A percentile compares a stretch with the other conserved stretches of the same genome.
Evolutionary conservation across 2,329 filamentous ascomycete genomes (phyloP).

Genomic region (Fusarium albosuccineum): DNA sequence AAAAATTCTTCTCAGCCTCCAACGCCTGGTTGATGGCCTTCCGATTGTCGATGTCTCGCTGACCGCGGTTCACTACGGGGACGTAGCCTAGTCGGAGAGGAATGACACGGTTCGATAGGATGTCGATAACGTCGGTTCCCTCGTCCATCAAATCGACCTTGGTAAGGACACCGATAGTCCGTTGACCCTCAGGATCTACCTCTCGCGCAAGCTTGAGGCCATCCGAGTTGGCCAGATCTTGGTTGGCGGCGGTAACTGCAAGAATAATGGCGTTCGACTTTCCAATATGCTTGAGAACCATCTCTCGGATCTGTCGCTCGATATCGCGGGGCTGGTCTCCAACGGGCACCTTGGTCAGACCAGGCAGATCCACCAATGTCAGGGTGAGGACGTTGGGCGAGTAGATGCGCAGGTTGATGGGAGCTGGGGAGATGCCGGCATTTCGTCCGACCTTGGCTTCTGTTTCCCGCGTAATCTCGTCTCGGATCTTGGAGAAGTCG

Average conservation of each 20-base stretch:
- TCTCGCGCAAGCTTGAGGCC: constrained; percentile 95
- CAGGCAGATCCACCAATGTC: constrained; percentile 95
- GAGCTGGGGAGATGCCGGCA: constrained; percentile 93
- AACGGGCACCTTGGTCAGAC: constrained; percentile 95
- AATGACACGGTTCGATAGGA: constrained; percentile 96
- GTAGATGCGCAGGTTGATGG: constrained; percentile 98
- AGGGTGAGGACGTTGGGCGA: constrained; percentile 97
- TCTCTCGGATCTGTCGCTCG: constrained; percentile 94
- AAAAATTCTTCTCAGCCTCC: constrained; percentile 96
- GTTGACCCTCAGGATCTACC: constrained; percentile 96
- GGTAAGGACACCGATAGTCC: constrained; percentile 97
- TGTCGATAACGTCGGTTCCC: constrained; percentile 97
- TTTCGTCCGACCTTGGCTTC: constrained; percentile 97
- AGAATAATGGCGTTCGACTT: constrained; percentile 99
- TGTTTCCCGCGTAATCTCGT: constrained; percentile 97
- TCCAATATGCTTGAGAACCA: constrained; percentile 98
- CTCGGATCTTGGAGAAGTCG: constrained; percentile 98
- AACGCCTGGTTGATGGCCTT: constrained; percentile 91
- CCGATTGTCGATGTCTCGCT: constrained; percentile 98
- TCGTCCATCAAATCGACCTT: constrained; percentile 99
- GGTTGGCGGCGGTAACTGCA: constrained; percentile 95
- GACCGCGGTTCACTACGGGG: constrained; percentile 96
- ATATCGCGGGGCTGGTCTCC: constrained; percentile 97
- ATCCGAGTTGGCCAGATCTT: constrained; percentile 98
- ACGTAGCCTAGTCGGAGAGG: constrained; percentile 95